phyloP scores from a whole-genome alignment of 2,329 filamentous ascomycete genomes.

The Aureobasidium sp. region DNA sequence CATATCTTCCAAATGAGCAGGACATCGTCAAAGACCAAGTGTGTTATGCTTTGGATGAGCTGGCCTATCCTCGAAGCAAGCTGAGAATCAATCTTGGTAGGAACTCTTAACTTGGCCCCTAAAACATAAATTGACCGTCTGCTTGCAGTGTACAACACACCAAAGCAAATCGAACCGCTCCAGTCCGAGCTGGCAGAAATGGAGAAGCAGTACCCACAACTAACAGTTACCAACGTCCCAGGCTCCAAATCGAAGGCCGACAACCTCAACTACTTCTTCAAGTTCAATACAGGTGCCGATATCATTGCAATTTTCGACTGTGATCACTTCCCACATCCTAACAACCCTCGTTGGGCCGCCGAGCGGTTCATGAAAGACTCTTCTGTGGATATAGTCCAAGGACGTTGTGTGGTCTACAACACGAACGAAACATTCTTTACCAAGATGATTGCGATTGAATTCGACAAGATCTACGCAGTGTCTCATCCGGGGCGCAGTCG shows the following conservation, averaged over 20 bases:
- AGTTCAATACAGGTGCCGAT: slow-evolving; percentile 38
- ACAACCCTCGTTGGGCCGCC: slow-evolving; percentile 42
- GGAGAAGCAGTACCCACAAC: slow-evolving; percentile 32
- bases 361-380: slow-evolving; percentile 39
- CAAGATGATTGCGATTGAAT: slow-evolving; percentile 44
- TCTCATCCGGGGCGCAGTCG: slow-evolving; percentile 42
- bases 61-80: slow-evolving; percentile 40
- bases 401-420: slow-evolving; percentile 44
- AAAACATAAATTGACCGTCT: neutral
- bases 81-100: slow-evolving; percentile 38
- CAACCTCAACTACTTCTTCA: slow-evolving; percentile 44
- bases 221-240: slow-evolving; percentile 42
- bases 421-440: slow-evolving; percentile 37
- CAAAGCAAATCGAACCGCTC: slow-evolving; percentile 39
- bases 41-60: slow-evolving; percentile 40
- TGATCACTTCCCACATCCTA: slow-evolving; percentile 45
- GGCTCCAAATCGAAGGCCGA: slow-evolving; percentile 45
- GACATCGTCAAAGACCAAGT: slow-evolving; percentile 44
- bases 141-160: slow-evolving; percentile 41
- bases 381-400: slow-evolving; percentile 43
- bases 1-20: slow-evolving; percentile 45
- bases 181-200: slow-evolving; percentile 37
- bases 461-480: slow-evolving; percentile 47
- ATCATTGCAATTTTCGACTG: slow-evolving; percentile 45
- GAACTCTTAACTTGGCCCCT: neutral